These are phyloP conservation scores for Wickerhamiella slavikovae DNA, from an alignment of 805 yeast genomes.

Conservation along the genomic window DNA sequence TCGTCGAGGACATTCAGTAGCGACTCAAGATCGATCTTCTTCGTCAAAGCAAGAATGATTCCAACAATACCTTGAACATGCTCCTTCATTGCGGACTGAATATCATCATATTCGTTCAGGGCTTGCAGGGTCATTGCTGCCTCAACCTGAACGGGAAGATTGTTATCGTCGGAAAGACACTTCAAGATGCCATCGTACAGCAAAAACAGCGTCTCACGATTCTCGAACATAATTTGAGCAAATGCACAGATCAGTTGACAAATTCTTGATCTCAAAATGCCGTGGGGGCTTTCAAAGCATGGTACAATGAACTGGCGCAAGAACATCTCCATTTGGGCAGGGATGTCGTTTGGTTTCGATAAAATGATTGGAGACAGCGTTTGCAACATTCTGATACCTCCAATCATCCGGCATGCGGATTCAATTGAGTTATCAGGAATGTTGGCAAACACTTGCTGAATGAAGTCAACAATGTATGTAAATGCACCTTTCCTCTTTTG, in stretches of 20 bases:
- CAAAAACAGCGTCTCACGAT: constrained; percentile 44
- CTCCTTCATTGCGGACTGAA: constrained; percentile 44
- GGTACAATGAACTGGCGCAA: constrained; percentile 48
- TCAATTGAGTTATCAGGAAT: constrained; percentile 15
- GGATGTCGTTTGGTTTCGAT: constrained; percentile 33
- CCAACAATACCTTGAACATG: constrained; percentile 71
- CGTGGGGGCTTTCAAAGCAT: constrained; percentile 36
- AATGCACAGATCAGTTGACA: constrained; percentile 31
- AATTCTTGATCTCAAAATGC: constrained; percentile 48
- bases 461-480: constrained; percentile 6
- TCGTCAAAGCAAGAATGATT: constrained; percentile 48
- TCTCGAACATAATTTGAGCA: constrained; percentile 38
- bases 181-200: constrained; percentile 20
- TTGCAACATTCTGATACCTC: constrained; percentile 54
- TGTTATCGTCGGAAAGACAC: constrained; percentile 25
- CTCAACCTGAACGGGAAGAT: constrained; percentile 60
- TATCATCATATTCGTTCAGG: constrained; percentile 40
- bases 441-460: constrained; percentile 8
- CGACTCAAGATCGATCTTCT: constrained; percentile 70
- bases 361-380: constrained; percentile 38
- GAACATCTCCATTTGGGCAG: constrained; percentile 46
- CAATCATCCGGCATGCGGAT: constrained; percentile 23
- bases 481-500: constrained; percentile 30
- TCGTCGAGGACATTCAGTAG: constrained; percentile 87
- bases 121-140: constrained; percentile 77